Conservation (phyloP, 139 green algal genomes). For the Coccomyxa sp. region DNA sequence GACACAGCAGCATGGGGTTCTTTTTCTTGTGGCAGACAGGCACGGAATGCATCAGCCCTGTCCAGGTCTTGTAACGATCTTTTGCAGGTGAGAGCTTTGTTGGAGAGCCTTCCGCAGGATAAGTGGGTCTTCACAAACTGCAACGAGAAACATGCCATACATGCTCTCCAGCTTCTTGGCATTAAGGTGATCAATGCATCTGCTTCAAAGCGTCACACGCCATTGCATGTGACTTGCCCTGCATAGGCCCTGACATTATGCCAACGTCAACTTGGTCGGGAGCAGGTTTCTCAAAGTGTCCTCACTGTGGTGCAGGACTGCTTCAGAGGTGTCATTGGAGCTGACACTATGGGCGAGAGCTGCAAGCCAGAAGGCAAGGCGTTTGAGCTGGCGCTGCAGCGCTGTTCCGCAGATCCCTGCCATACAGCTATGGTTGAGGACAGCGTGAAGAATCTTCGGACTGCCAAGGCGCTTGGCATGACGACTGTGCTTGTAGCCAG, state of each 20-base stretch:
- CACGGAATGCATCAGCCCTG: not conserved
- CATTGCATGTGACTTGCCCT: not conserved
- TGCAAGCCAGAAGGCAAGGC: conserved; percentile 10
- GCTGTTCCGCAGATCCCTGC: not conserved
- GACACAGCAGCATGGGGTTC: too few species aligned
- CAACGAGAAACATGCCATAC: conserved; percentile 18
- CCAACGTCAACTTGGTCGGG: not conserved
- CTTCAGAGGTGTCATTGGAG: conserved; percentile 11
- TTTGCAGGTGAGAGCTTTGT: conserved; percentile 11
- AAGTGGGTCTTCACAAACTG: conserved; percentile 27
- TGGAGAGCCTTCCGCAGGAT: conserved; percentile 15
- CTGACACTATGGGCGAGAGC: conserved; percentile 6
- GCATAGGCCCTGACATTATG: too few species aligned
- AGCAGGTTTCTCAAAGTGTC: not conserved
- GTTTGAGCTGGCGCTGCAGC: conserved; percentile 4
- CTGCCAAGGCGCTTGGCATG: conserved; percentile 13
- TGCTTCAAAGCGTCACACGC: not conserved
- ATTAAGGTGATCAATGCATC: not conserved
- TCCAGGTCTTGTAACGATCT: not conserved
- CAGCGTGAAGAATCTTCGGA: conserved; percentile 10
- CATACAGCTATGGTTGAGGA: conserved; percentile 21
- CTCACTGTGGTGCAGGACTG: not conserved
- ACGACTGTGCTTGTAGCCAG: conserved; percentile 16
- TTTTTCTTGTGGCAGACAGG: too few species aligned
- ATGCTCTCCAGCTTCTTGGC: conserved; percentile 7